Conservation (phyloP, 2,329 filamentous ascomycete genomes). For the Didymella segeticola region DNA sequence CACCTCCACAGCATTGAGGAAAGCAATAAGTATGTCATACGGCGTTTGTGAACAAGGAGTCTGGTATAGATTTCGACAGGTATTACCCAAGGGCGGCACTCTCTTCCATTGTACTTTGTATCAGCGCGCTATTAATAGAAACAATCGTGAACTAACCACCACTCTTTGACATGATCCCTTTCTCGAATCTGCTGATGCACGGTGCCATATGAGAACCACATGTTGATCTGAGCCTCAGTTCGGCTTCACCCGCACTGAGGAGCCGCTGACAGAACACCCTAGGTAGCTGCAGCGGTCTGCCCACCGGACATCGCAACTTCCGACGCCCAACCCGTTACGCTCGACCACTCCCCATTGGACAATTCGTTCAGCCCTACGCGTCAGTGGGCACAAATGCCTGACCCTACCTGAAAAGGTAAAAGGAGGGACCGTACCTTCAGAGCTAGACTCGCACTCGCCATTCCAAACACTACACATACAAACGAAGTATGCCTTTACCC, state of each 20-base stretch:
- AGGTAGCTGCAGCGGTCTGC: background rate
- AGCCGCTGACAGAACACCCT: background rate
- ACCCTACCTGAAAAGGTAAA: background rate
- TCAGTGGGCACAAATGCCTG: too few species aligned
- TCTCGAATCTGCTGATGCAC: background rate
- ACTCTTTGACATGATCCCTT: background rate
- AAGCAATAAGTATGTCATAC: background rate
- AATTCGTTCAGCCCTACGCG: background rate
- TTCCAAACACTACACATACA: background rate
- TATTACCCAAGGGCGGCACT: background rate
- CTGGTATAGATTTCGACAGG: background rate
- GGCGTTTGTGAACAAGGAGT: background rate
- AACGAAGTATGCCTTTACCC: too few species aligned
- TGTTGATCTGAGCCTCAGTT: background rate
- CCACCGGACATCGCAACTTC: background rate
- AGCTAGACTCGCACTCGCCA: background rate
- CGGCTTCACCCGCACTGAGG: background rate
- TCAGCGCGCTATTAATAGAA: background rate
- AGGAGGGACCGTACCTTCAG: background rate
- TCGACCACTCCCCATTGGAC: background rate
- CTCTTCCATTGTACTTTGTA: background rate
- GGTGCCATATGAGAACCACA: background rate
- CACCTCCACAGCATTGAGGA: constrained; percentile 1
- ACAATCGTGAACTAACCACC: background rate
- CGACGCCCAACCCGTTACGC: background rate